Evolutionary conservation across 2,329 filamentous ascomycete genomes (phyloP), one percentile per base, ranked within the genome.

Genomic region (Xylaria sp.): DNA sequence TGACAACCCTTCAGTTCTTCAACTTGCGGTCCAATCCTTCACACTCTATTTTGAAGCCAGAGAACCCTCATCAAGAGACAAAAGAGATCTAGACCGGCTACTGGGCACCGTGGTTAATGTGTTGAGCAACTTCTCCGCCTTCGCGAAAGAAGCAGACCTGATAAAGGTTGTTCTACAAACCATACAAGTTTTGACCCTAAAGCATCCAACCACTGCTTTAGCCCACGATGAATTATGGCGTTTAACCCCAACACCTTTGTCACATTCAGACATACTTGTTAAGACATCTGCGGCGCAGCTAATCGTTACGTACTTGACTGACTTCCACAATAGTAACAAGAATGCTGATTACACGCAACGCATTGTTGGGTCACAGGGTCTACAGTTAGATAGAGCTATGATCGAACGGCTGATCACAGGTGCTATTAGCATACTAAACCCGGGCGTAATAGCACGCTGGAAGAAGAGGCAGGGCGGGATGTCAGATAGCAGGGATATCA

Each of bases 1-100:
- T 7, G 89, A 91, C 10, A 94, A 96, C 70, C 75, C 86, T 17
- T 84, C 90, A 0, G 86, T 97, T 29, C 84, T 90, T 56, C 88
- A 89, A 66, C 87, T 95, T 25, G 92, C 91, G 1, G 83, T 97
- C 60, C 92, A 96, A 76, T 88, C 91, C 33, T 97, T 94, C 81
- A 87, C 89, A 1, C 88, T 96, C 57, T 97, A 95, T 78, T 92
- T 97, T 65, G 92, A 96, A 66, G 87, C 86, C 0, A 85, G 86
- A 38, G 87, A 88, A 42, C 82, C 86, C 3, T 83, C 82, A 1
- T 76, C 83, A 9, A 88, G 87, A 66, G 89, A 89, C 66, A 85
- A 87, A 66, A 91, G 90, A 73, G 91, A 97, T 73, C 81, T 92
- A 11, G 83, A 84, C 11, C 85, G 89, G 39, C 83, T 94, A 60